These are phyloP conservation scores for Lepiota venenata DNA, from an alignment of 768 basidiomycete species.

Conservation along the genomic window DNA sequence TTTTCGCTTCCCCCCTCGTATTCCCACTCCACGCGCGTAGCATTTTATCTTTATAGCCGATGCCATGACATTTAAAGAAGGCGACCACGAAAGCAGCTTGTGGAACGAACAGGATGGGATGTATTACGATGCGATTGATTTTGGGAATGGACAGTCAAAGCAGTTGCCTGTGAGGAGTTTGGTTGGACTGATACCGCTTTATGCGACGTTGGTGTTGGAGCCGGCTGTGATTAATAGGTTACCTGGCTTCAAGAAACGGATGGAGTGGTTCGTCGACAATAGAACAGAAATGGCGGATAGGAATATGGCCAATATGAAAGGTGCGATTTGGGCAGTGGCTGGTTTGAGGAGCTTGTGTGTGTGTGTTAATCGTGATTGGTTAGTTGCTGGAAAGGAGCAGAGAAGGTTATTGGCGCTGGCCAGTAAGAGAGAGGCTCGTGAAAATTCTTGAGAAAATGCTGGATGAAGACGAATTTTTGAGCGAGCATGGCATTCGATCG, in stretches of 20 bases:
- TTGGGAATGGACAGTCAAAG: constrained; percentile 76
- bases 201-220: constrained; percentile 92
- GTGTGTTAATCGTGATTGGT: constrained; percentile 10
- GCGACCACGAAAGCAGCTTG: constrained; percentile 75
- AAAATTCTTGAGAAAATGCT: constrained; percentile 94
- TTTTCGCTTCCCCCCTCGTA: not conserved
- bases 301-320: constrained; percentile 97
- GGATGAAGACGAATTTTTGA: constrained; percentile 95
- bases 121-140: constrained; percentile 97
- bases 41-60: constrained; percentile 99
- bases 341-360: not conserved
- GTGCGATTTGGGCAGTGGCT: constrained; percentile 33
- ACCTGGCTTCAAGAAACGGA: constrained; percentile 97
- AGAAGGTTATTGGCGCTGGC: constrained; percentile 86
- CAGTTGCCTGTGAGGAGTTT: constrained; percentile 93
- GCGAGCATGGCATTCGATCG: constrained; percentile 95
- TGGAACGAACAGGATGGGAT: constrained; percentile 98
- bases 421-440: constrained; percentile 85
- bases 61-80: constrained; percentile 91
- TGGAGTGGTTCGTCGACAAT: constrained; percentile 99
- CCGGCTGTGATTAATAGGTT: constrained; percentile 85
- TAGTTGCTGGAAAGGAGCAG: constrained; percentile 71
- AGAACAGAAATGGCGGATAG: constrained; percentile 81
- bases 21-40: constrained; percentile 32
- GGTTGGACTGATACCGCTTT: constrained; percentile 96